A percentile compares a stretch with the other conserved stretches of the same genome.
These are phyloP conservation scores for Phytophthora pisi DNA, from an alignment of 352 stramenopile species.

Conservation along the genomic window DNA sequence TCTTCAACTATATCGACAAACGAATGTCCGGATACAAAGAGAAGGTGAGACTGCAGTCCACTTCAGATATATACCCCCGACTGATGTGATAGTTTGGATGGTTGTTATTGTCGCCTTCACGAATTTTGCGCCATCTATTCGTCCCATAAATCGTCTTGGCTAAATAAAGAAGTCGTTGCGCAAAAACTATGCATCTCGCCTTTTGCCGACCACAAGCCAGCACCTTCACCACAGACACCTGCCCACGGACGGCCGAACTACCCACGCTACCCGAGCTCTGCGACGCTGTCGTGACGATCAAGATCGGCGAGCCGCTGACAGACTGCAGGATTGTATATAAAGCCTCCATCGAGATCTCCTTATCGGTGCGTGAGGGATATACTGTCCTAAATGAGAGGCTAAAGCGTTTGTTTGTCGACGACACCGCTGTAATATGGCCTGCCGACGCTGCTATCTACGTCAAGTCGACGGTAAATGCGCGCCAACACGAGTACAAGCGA, in stretches of 20 bases:
- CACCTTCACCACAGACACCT: not conserved
- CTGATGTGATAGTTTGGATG: too few species aligned
- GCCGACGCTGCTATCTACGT: not conserved
- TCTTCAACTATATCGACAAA: too few species aligned
- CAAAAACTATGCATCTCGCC: not conserved
- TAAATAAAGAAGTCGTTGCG: not conserved
- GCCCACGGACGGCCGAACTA: not conserved
- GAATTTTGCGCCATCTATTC: not conserved
- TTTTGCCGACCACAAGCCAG: not conserved
- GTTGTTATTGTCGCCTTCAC: not conserved
- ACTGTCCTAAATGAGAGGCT: not conserved
- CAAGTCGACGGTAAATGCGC: not conserved
- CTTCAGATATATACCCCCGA: too few species aligned
- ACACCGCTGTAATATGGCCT: not conserved
- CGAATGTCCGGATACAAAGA: too few species aligned
- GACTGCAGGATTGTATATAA: not conserved
- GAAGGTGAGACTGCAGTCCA: too few species aligned
- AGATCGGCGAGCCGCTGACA: not conserved
- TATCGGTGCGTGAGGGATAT: not conserved
- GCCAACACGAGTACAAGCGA: not conserved
- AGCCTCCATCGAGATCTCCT: not conserved
- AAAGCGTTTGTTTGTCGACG: not conserved
- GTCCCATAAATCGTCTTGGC: not conserved
- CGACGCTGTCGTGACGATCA: not conserved
- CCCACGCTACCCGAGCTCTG: not conserved